These are phyloP conservation scores for Gossypium anomalum DNA, from an alignment of 345 rosid genomes.

Conservation along the genomic window DNA sequence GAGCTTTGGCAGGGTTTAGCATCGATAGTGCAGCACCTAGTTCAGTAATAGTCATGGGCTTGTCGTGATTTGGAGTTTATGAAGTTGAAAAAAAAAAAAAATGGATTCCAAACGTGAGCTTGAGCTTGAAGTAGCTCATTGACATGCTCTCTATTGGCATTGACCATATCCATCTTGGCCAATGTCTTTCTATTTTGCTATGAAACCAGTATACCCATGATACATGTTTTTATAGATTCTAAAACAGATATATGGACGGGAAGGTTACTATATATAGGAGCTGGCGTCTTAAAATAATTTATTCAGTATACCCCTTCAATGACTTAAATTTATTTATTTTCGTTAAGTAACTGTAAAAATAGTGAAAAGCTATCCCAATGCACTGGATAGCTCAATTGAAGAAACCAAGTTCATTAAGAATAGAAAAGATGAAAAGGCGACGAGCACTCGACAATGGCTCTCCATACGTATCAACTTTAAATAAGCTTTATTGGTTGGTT, in stretches of 20 bases:
- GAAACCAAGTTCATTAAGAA: no score
- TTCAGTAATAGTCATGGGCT: constrained; percentile 16
- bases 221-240: background rate
- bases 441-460: no score
- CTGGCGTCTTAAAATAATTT: no score
- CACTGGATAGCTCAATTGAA: no score
- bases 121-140: constrained; percentile 10
- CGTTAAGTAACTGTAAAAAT: no score
- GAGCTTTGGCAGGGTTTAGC: constrained; percentile 19
- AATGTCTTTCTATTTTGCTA: background rate
- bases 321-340: no score
- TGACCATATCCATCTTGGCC: background rate
- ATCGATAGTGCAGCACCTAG: constrained; percentile 23
- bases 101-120: constrained; percentile 32
- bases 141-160: background rate
- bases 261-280: background rate
- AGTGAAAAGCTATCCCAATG: no score
- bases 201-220: background rate
- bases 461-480: no score
- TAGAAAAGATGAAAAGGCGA: no score
- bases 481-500: no score
- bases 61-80: constrained; percentile 27
- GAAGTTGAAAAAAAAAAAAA: constrained; percentile 19
- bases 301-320: no score
- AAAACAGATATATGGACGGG: background rate